phyloP scores from a whole-genome alignment of 768 basidiomycete species.

The Lenzites betulinus region DNA sequence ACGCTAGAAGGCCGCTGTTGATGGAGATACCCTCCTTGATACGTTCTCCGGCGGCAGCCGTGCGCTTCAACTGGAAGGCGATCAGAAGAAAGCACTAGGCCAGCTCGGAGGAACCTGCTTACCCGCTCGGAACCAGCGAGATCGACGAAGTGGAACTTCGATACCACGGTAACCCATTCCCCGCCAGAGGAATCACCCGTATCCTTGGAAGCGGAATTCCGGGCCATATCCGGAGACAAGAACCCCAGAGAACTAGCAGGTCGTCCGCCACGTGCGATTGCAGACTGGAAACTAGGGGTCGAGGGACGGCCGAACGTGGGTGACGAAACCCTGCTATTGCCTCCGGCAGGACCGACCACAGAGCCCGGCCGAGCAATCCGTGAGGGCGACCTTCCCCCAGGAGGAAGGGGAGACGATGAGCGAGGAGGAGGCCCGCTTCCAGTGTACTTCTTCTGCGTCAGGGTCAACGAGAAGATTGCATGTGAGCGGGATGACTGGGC shows the following conservation, averaged over 20 bases:
- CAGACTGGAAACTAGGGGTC: conserved; percentile 77
- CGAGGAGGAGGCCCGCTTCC: conserved; percentile 72
- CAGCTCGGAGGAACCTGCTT: conserved; percentile 32
- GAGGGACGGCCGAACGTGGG: conserved; percentile 77
- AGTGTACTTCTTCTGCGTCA: conserved; percentile 86
- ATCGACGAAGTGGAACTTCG: conserved; percentile 99
- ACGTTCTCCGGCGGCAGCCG: conserved; percentile 92
- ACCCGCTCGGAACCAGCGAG: conserved; percentile 95
- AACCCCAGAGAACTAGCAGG: conserved; percentile 81
- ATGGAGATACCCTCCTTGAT: conserved; percentile 99
- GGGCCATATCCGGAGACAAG: conserved; percentile 53
- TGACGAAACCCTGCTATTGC: conserved; percentile 59
- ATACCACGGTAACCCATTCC: conserved; percentile 88
- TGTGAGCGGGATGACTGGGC: conserved; percentile 97
- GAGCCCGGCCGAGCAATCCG: conserved; percentile 85
- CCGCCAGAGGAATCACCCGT: conserved; percentile 56
- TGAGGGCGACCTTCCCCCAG: conserved; percentile 72
- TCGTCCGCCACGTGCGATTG: conserved; percentile 70
- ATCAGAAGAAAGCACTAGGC: conserved; percentile 13
- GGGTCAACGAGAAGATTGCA: conserved; percentile 96
- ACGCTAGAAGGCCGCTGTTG: conserved; percentile 92
- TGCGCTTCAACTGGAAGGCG: conserved; percentile 79
- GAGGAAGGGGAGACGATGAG: conserved; percentile 76
- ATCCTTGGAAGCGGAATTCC: conserved; percentile 24
- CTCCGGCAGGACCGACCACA: conserved; percentile 51